phyloP scores from a whole-genome alignment of 441 rosid genomes.

The Populus tomentosa region DNA sequence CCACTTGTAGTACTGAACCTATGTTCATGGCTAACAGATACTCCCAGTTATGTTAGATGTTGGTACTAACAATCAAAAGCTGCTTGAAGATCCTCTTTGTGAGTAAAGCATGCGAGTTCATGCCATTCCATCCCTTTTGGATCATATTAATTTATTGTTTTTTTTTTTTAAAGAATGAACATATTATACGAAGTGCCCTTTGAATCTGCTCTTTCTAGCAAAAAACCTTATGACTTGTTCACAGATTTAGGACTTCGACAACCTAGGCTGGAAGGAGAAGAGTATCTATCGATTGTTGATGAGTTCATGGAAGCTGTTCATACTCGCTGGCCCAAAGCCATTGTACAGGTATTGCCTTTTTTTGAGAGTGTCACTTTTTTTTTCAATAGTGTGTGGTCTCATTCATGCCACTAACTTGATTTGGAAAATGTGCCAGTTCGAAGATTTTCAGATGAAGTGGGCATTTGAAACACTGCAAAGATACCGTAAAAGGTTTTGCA shows the following conservation, averaged over 20 bases:
- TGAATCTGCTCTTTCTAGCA: constrained; percentile 17
- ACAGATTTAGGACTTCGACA: constrained; percentile 90
- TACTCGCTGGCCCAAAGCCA: constrained; percentile 97
- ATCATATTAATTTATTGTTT: neutral
- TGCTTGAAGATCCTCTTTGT: constrained; percentile 87
- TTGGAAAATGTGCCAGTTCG: constrained; percentile 53
- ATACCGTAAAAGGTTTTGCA: constrained; percentile 81
- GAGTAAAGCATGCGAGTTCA: constrained; percentile 30
- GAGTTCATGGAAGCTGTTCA: constrained; percentile 97
- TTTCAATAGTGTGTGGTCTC: constrained; percentile 14
- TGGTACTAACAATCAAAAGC: constrained; percentile 89
- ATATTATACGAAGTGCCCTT: constrained; percentile 6
- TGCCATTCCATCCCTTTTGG: neutral
- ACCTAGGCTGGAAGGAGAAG: constrained; percentile 94
- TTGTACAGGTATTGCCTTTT: constrained; percentile 67
- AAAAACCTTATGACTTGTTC: constrained; percentile 18
- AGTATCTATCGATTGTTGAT: constrained; percentile 79
- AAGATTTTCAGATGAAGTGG: constrained; percentile 99
- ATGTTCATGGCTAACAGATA: constrained; percentile 42
- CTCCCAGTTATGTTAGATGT: constrained; percentile 96
- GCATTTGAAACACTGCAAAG: constrained; percentile 93
- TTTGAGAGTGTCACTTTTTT: constrained; percentile 11
- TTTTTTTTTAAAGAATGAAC: neutral
- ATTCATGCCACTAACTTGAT: constrained; percentile 20
- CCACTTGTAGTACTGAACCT: constrained; percentile 13